Evolutionary conservation across 1,284 basidiomycete species (phyloP), one percentile per base, ranked within the genome.

Genomic region (Ustilago trichophora): DNA sequence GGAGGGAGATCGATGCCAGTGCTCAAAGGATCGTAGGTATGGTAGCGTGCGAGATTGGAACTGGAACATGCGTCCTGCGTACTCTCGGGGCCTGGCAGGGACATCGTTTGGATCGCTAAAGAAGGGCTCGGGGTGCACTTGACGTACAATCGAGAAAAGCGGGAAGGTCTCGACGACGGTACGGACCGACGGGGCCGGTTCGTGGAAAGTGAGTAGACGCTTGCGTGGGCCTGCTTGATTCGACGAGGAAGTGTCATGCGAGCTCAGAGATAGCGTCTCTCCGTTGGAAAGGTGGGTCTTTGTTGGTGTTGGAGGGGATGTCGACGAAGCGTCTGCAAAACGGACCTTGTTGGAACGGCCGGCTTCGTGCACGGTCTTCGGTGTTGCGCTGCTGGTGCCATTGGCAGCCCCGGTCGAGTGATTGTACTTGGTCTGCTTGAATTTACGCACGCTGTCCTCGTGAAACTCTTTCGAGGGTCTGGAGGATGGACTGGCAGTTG

Each of bases 61-160:
- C 36, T 85, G 84, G 80, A 90, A 95, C 22, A 87, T 80, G 1
- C 91, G 82, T 0, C 93, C 93, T 12, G 88, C 93, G 76, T 91
- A 94, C 80, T 93, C 90, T 72, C 88, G 85, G 0, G 89, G 83
- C 12, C 84, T 83, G 34, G 86, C 84, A 0, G 92, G 90, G 0
- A 89, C 86, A 77, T 98, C 95, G 3, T 75, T 75, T 11, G 85
- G 85, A 49, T 88, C 86, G 3, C 62, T 66, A 37, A 66, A 71
- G 47, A 47, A 66, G 9, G 94, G 91, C 19, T 87, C 84, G 18
- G 85, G 86, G 80, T 96, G 94, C 19, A 91, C 80, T 65, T 88
- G 88, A 29, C 81, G 83, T 2, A 88, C 87, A 11, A 91, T 80
- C 8, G 85, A 85, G 62, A 85, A 83, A 2, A 79, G 73, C 35